These are phyloP conservation scores for Raphidocelis subcapitata DNA, from an alignment of 139 green algal species.

Conservation along the genomic window DNA sequence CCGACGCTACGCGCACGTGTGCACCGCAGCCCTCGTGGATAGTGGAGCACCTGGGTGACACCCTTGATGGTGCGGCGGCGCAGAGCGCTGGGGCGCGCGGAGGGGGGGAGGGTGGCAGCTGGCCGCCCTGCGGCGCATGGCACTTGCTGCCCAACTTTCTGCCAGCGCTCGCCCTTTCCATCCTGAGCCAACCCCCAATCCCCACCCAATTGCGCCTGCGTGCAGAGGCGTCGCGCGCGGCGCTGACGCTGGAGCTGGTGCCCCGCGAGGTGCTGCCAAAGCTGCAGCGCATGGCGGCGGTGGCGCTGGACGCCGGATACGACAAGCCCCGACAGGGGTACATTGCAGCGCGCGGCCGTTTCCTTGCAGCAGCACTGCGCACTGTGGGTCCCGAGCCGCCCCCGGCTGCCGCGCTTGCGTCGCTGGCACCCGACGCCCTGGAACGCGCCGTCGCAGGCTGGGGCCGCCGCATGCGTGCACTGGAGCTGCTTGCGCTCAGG, in stretches of 20 bases:
- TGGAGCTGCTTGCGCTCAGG: conserved; percentile 20
- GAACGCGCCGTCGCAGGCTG: conserved; percentile 2
- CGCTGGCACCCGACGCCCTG: conserved; percentile 11
- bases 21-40: neutral
- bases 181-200: no score
- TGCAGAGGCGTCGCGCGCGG: neutral
- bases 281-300: conserved; percentile 17
- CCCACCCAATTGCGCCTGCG: no score
- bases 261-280: conserved; percentile 7
- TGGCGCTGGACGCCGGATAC: conserved; percentile 11
- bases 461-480: neutral
- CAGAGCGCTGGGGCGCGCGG: neutral
- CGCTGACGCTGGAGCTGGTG: neutral
- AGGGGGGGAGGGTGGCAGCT: neutral
- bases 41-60: neutral
- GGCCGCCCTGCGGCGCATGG: neutral
- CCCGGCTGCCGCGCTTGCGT: neutral
- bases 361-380: neutral
- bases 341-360: neutral
- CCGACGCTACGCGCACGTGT: neutral
- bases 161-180: neutral
- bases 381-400: conserved; percentile 13
- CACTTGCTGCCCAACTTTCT: neutral
- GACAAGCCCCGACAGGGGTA: neutral
- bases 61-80: neutral